Base-by-base conservation (phyloP, 352 stramenopile genomes). In the Phytophthora ramorum region DNA sequence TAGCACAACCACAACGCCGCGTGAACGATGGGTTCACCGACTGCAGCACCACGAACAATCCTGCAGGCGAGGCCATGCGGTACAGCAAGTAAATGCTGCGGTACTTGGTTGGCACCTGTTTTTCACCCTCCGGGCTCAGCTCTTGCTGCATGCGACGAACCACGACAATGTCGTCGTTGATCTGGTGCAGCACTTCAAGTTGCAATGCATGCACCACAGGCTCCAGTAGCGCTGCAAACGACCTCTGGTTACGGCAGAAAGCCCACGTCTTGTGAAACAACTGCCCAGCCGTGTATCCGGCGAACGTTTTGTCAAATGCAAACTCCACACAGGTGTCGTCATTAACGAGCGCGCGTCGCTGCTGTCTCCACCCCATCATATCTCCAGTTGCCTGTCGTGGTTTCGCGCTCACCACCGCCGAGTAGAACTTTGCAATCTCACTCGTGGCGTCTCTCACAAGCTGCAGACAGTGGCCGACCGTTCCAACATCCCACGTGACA, bases 31-130 rank as follows among this genome's bases (percentile, higher is more conserved):
- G 69, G 17, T 77, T 77, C 10, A 74, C 60, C 3, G 69, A 77
- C 55, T 71, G 69, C 14, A 77, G 46, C 44, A 74, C 69, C 40
- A 77, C 69, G 38, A 73, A 77, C 22, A 69, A 43, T 13, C 66
- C 69, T 6, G 66, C 69, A n/a, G 66, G 48, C 7, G 58, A 69
- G 10, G 66, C 35, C 63, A 77, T 73, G 20, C 64, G 69, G 32
- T 77, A 73, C 48, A 77, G 51, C 50, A 77, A 45, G 34, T 77
- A 72, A 58, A 74, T 77, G 35, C 49, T 77, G 54, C 69, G 69
- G 41, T 71, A 77, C 44, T 77, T 77, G 55, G 61, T 71, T 5
- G 64, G 58, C 20, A 51, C 59, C 45, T 68, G 50, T 20, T 63
- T 66, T 26, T 66, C 55, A 4, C 41, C 61, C 34, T 73, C 63